These are phyloP conservation scores for Eragrostis curvula DNA, from an alignment of 176 grass and related monocot genomes.

Conservation along the genomic window DNA sequence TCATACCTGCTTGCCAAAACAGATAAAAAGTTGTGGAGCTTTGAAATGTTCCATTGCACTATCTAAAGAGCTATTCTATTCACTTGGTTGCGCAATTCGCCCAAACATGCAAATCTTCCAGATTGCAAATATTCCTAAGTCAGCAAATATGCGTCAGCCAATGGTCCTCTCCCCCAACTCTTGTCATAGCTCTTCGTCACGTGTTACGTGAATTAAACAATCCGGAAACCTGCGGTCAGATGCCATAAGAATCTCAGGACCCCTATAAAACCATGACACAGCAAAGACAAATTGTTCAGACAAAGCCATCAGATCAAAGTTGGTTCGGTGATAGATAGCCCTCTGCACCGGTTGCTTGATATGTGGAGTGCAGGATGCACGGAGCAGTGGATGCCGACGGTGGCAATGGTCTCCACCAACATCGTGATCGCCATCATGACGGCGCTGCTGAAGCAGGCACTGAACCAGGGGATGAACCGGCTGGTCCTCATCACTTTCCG, in stretches of 20 bases:
- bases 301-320: constrained; percentile 31
- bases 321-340: not conserved
- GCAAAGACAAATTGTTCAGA: constrained; percentile 32
- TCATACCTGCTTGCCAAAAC: constrained; percentile 38
- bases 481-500: constrained; percentile 71
- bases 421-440: constrained; percentile 59
- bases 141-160: constrained; percentile 5
- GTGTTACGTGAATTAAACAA: constrained; percentile 43
- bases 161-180: not conserved
- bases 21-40: constrained; percentile 3
- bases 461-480: constrained; percentile 58
- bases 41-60: constrained; percentile 41
- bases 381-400: constrained; percentile 55
- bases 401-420: constrained; percentile 52
- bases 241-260: constrained; percentile 27
- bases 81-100: constrained; percentile 39
- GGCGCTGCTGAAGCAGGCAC: constrained; percentile 58
- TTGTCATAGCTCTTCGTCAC: not conserved
- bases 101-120: constrained; percentile 31
- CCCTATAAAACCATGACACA: constrained; percentile 57
- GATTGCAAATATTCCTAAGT: constrained; percentile 39
- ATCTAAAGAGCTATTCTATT: constrained; percentile 43
- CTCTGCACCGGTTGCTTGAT: not conserved
- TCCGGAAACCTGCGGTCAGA: not conserved
- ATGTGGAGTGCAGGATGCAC: constrained; percentile 48